Base-by-base conservation (phyloP, 768 basidiomycete genomes). In the Trametes elegans region DNA sequence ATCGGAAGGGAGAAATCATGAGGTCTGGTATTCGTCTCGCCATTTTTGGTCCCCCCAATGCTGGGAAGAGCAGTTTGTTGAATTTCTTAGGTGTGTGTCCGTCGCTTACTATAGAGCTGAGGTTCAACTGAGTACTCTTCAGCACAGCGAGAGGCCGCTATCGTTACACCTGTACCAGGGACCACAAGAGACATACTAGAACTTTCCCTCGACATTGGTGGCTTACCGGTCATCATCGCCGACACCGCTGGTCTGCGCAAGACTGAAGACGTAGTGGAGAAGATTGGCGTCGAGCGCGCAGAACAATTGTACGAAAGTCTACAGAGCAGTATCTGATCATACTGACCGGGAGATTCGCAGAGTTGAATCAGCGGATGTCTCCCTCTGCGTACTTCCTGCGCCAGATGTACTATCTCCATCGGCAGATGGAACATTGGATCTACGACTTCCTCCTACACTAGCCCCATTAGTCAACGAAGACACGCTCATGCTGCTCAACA, bases 31-130 rank as follows among this genome's bases (percentile, higher is more conserved):
- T 95, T 43, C 84, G 82, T 40, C 75, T 96, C 8, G 87, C 90
- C 13, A 94, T 97, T 34, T 93, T 94, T 64, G 93, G 93, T 0
- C 91, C 93, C 21, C 90, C 94, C 0, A 97, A 97, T 63, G 92
- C 88, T 1, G 94, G 93, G n/a, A 97, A 96, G 73, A 93, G 90
- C 64, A 90, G 87, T 63, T 68, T 93, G 18, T 76, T 93, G 42
- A 96, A 96, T 64, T 92, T 85, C 66, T 74, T 96, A 11, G 89
- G 93, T 87, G 62, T 34, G 38, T 10, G 14, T 26, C 32, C 31
- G 21, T 19, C 31, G 1, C 41, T n/a, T 24, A 26, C n/a, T 26
- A 13, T 29, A n/a, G 9, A 3, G 14, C 19, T 8, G 6, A 35
- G 8, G 45, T 16, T 19, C n/a, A 13, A 46, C 27, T 50, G 11